These are phyloP conservation scores for Mrakia blollopis DNA, from an alignment of 768 basidiomycete species.

Conservation along the genomic window DNA sequence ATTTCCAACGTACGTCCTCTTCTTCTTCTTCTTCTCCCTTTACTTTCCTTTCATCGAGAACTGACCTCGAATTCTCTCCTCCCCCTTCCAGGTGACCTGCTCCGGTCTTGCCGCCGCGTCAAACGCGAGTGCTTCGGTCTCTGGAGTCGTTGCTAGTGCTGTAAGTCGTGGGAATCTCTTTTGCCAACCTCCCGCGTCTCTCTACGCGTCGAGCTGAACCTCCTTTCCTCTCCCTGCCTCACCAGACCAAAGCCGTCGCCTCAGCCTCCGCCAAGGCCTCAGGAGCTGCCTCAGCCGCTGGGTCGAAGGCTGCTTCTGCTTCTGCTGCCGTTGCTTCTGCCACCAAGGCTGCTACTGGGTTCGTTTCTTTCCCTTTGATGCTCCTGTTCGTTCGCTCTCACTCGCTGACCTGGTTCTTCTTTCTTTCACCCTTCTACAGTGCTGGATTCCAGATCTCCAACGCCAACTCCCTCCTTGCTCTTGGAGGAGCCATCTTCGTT, in stretches of 20 bases:
- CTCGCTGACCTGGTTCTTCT: too few species aligned
- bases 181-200: background rate
- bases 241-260: background rate
- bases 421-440: background rate
- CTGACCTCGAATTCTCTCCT: background rate
- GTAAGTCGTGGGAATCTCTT: background rate
- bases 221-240: too few species aligned
- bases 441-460: background rate
- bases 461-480: background rate
- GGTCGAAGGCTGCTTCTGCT: too few species aligned
- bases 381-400: background rate
- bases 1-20: background rate
- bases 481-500: constrained; percentile 7
- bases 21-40: background rate
- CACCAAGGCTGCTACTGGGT: background rate
- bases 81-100: background rate
- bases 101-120: background rate
- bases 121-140: background rate
- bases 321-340: background rate
- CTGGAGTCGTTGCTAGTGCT: background rate
- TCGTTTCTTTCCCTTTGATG: background rate
- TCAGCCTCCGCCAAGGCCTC: background rate
- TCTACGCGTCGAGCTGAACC: background rate
- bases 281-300: background rate
- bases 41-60: background rate